Evolutionary conservation across 2,329 filamentous ascomycete genomes (phyloP).

Genomic region (Hymenoscyphus repandus): DNA sequence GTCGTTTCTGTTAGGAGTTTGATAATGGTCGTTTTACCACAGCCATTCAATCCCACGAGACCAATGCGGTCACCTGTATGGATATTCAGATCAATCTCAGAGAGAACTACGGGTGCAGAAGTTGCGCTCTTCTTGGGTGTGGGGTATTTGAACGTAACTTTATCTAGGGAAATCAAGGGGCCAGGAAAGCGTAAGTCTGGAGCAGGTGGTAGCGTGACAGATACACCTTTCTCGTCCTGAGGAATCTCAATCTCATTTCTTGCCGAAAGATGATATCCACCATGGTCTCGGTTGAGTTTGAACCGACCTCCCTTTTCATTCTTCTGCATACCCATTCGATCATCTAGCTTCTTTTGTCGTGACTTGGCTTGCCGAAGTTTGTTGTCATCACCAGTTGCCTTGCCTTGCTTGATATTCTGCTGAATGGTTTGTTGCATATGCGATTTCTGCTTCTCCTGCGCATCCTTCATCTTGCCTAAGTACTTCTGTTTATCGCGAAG

Average conservation of each 20-base stretch:
- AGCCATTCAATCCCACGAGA: conserved; percentile 73
- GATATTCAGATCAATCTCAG: conserved; percentile 62
- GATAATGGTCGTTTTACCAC: conserved; percentile 76
- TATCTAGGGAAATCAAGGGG: conserved; percentile 66
- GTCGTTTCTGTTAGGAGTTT: conserved; percentile 60
- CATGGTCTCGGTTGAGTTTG: conserved; percentile 72
- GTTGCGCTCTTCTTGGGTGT: conserved; percentile 22
- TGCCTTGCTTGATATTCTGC: conserved; percentile 69
- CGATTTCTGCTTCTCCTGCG: conserved; percentile 73
- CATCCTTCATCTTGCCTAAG: conserved; percentile 71
- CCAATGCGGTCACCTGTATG: conserved; percentile 70
- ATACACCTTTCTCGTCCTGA: conserved; percentile 52
- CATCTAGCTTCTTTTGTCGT: conserved; percentile 77
- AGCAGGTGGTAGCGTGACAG: conserved; percentile 55
- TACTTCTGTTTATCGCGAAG: conserved; percentile 62
- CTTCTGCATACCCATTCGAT: conserved; percentile 72
- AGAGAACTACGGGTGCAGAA: conserved; percentile 43
- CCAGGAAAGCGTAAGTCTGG: conserved; percentile 70
- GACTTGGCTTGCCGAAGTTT: conserved; percentile 82
- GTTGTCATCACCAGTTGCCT: conserved; percentile 75
- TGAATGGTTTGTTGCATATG: conserved; percentile 76
- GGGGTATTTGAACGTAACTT: conserved; percentile 60
- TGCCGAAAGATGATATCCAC: conserved; percentile 52
- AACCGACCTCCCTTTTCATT: conserved; percentile 68
- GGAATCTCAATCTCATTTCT: conserved; percentile 70